Evolutionary conservation across 139 green algal genomes (phyloP).

Genomic region (Axilococcus clingmanii): DNA sequence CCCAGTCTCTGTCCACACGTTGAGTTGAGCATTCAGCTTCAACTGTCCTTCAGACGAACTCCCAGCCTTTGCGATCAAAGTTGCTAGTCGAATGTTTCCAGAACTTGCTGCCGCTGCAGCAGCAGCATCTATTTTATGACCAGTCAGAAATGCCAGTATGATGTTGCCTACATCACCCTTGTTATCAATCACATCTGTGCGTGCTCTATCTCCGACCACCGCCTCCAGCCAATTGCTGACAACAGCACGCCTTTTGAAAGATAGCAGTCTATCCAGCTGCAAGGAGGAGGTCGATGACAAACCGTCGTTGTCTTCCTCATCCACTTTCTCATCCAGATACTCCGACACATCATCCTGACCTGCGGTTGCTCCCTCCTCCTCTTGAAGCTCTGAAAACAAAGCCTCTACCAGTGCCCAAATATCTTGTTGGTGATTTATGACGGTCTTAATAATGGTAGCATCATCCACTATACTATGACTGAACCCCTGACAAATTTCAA

Average conservation of each 20-base stretch:
- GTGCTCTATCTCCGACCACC: slow-evolving; percentile 22
- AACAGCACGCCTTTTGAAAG: slow-evolving; percentile 23
- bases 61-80: slow-evolving; percentile 48
- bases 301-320: slow-evolving; percentile 9
- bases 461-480: no score
- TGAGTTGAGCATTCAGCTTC: slow-evolving; percentile 51
- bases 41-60: background rate
- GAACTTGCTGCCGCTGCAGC: slow-evolving; percentile 36
- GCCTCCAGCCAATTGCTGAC: slow-evolving; percentile 48
- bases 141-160: slow-evolving; percentile 55
- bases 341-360: no score
- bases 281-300: background rate
- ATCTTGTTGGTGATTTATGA: slow-evolving; percentile 38
- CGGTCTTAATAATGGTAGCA: background rate
- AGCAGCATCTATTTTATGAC: slow-evolving; percentile 37
- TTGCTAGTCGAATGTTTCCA: slow-evolving; percentile 62
- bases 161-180: slow-evolving; percentile 11
- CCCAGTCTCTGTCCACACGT: slow-evolving; percentile 34
- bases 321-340: no score
- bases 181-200: background rate
- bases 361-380: no score
- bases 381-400: slow-evolving; percentile 33
- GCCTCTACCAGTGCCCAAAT: slow-evolving; percentile 62
- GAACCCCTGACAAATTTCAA: no score
- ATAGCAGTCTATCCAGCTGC: slow-evolving; percentile 7